These are phyloP conservation scores for Pyrus betulifolia DNA, from an alignment of 306 rosid species.

Conservation along the genomic window DNA sequence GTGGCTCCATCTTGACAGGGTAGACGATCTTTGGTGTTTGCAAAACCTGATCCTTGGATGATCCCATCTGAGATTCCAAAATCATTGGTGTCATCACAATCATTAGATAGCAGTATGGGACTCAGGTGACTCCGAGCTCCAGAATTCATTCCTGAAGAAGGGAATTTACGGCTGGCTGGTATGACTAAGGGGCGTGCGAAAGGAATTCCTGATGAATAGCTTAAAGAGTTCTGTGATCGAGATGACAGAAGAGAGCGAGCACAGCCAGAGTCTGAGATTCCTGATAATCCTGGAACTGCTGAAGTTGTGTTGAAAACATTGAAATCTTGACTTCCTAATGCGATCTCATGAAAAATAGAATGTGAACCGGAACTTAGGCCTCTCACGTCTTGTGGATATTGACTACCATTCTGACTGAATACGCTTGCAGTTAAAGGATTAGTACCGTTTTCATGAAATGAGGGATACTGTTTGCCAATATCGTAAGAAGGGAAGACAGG, in stretches of 20 bases:
- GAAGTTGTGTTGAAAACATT: slow-evolving; percentile 43
- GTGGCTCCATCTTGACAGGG: slow-evolving; percentile 52
- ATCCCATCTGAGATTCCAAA: slow-evolving; percentile 47
- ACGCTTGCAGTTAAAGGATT: slow-evolving; percentile 34
- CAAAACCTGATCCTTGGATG: slow-evolving; percentile 45
- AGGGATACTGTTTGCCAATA: slow-evolving; percentile 39
- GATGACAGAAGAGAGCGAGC: slow-evolving; percentile 99
- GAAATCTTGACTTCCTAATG: slow-evolving; percentile 55
- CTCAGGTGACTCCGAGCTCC: slow-evolving; percentile 35
- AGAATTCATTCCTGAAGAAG: slow-evolving; percentile 38
- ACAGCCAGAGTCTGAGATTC: slow-evolving; percentile 58
- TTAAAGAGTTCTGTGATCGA: slow-evolving; percentile 63
- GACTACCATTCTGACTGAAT: slow-evolving; percentile 35
- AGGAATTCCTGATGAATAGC: slow-evolving; percentile 57
- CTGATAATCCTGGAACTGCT: slow-evolving; percentile 43
- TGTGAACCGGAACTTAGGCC: slow-evolving; percentile 20
- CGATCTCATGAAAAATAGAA: slow-evolving; percentile 27
- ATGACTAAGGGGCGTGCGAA: slow-evolving; percentile 36
- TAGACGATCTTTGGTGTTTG: slow-evolving; percentile 34
- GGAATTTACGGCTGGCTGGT: slow-evolving; percentile 43
- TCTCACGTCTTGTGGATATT: slow-evolving; percentile 28
- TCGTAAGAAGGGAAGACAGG: slow-evolving; percentile 30
- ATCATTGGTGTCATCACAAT: slow-evolving; percentile 32
- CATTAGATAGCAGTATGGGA: slow-evolving; percentile 42
- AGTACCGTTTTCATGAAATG: slow-evolving; percentile 42